Evolutionary conservation across 306 rosid species (phyloP).

Genomic region (Vicia faba): DNA sequence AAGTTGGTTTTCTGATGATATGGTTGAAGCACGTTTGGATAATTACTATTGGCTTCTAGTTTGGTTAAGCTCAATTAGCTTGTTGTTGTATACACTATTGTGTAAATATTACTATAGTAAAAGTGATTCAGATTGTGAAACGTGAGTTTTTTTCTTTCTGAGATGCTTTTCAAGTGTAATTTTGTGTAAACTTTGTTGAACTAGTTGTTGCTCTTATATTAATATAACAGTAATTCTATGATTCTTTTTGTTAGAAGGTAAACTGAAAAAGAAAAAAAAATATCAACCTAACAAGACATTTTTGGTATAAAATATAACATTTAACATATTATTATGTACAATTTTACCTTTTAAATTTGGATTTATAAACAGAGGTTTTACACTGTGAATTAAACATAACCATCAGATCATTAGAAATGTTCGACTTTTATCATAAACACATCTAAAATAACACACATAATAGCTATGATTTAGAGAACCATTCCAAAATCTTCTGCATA

Average conservation of each 20-base stretch:
- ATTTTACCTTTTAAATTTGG: no score
- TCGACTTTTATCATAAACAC: no score
- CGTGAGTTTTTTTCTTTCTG: constrained; percentile 26
- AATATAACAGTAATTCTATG: constrained; percentile 24
- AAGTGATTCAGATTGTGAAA: constrained; percentile 49
- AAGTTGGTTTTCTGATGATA: constrained; percentile 88
- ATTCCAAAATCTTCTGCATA: constrained; percentile 2
- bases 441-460: no score
- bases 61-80: constrained; percentile 54
- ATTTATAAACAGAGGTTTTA: no score
- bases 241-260: not conserved
- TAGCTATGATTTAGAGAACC: no score
- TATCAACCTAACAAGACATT: not conserved
- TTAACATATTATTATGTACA: no score
- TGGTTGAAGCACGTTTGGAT: constrained; percentile 77
- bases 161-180: not conserved
- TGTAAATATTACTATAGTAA: constrained; percentile 54
- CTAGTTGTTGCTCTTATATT: constrained; percentile 6
- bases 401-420: no score
- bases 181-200: constrained; percentile 23
- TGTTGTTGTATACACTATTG: constrained; percentile 55
- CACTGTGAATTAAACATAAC: no score
- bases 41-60: constrained; percentile 82
- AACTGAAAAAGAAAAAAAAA: not conserved
- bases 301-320: not conserved